Evolutionary conservation across 495 filamentous ascomycete species (phyloP).

Genomic region (Staphylotrichum longicolle): DNA sequence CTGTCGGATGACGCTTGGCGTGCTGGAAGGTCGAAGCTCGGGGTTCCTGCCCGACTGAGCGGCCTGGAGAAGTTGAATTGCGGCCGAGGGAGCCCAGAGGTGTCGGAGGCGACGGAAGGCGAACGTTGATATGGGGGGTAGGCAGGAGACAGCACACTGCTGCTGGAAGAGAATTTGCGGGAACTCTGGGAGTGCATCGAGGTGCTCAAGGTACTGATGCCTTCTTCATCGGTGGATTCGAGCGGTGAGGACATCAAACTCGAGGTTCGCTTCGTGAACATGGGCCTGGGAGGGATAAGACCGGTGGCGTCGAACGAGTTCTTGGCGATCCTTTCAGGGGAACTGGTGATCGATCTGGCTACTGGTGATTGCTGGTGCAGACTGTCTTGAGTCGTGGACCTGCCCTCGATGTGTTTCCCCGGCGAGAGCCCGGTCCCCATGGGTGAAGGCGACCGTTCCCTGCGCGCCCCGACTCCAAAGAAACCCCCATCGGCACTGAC

Average conservation of each 20-base stretch:
- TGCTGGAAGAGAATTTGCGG: constrained; percentile 64
- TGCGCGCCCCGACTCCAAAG: constrained; percentile 44
- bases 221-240: constrained; percentile 42
- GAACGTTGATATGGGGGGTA: constrained; percentile 61
- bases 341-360: constrained; percentile 27
- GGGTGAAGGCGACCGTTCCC: constrained; percentile 45
- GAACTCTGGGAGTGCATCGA: constrained; percentile 46
- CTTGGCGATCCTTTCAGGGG: constrained; percentile 42
- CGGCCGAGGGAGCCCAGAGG: constrained; percentile 62
- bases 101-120: constrained; percentile 78
- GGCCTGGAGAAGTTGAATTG: constrained; percentile 93
- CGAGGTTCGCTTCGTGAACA: constrained; percentile 48
- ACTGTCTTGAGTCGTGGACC: constrained; percentile 26
- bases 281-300: constrained; percentile 44
- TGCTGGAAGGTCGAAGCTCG: constrained; percentile 57
- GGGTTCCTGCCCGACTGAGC: constrained; percentile 71
- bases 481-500: constrained; percentile 33
- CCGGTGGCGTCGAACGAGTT: constrained; percentile 40
- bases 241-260: constrained; percentile 48
- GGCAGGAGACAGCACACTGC: constrained; percentile 58
- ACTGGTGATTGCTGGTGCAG: constrained; percentile 24
- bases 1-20: constrained; percentile 61
- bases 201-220: constrained; percentile 34
- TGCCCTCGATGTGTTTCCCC: constrained; percentile 22
- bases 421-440: constrained; percentile 23